Conservation (phyloP, 192 early-diverging fungal genomes). For the Gonapodya sp. region DNA sequence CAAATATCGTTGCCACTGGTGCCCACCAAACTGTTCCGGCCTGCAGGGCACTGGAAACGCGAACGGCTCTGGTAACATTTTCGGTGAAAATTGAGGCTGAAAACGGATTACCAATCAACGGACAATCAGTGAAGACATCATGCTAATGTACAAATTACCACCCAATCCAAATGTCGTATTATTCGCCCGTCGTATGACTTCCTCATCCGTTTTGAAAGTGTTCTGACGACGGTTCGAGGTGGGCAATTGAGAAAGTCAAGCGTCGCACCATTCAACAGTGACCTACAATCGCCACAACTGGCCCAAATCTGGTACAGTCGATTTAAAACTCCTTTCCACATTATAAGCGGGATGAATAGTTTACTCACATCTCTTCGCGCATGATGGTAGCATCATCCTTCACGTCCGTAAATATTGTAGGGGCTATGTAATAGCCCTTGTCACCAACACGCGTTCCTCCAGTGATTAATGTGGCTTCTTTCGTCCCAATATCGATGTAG, state of each 20-base stretch:
- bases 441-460: neutral
- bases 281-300: conserved; percentile 3
- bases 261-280: neutral
- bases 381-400: neutral
- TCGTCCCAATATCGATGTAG: conserved; percentile 4
- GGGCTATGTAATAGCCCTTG: neutral
- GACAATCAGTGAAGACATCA: too few species aligned
- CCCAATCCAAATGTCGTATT: conserved; percentile 33
- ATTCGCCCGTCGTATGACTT: neutral
- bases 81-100: neutral
- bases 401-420: conserved; percentile 6
- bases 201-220: conserved; percentile 9
- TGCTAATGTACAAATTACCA: neutral
- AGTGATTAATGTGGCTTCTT: neutral
- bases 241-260: neutral
- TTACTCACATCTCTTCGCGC: conserved; percentile 26
- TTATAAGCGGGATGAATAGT: neutral
- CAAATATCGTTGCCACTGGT: too few species aligned
- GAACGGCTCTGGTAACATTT: neutral
- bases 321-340: conserved; percentile 35
- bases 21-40: conserved; percentile 8
- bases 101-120: neutral
- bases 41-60: neutral
- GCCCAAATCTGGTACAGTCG: conserved; percentile 33
- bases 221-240: too few species aligned